A percentile compares a stretch with the other conserved stretches of the same genome.
Conservation (phyloP, 305 asterid species). For the Solanum chacoense region DNA sequence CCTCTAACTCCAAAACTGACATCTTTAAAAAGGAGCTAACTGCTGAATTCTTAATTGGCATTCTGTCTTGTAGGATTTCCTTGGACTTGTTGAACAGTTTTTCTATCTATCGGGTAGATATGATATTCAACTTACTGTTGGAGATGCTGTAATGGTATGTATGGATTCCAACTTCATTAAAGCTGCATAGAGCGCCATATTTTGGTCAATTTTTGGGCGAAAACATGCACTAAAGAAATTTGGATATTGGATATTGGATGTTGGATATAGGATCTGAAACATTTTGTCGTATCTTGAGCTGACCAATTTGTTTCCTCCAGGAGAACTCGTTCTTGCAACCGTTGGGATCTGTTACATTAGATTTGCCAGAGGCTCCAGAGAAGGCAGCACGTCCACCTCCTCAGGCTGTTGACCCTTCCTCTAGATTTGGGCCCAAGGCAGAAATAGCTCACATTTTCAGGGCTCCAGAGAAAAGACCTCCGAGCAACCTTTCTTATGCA, state of each 20-base stretch:
- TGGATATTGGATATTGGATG: neutral
- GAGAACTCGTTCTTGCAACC: conserved; percentile 82
- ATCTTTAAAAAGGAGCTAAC: neutral
- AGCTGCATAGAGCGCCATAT: neutral
- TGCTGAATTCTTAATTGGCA: neutral
- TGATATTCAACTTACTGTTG: conserved; percentile 80
- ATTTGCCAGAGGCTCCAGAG: conserved; percentile 86
- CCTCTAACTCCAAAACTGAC: neutral
- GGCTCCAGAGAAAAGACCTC: conserved; percentile 80
- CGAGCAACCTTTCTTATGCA: conserved; percentile 59
- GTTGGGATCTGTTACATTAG: conserved; percentile 69
- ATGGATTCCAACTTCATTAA: neutral
- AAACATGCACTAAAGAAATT: neutral
- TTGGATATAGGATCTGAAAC: neutral
- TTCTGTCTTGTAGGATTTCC: conserved; percentile 71
- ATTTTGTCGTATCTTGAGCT: neutral
- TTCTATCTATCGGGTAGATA: conserved; percentile 77
- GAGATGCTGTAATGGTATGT: conserved; percentile 81
- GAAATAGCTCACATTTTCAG: conserved; percentile 85
- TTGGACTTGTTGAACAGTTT: conserved; percentile 89
- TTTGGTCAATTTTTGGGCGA: neutral
- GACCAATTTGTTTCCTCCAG: conserved; percentile 30
- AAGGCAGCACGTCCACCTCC: conserved; percentile 85
- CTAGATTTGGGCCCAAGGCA: conserved; percentile 82
- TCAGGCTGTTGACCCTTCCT: conserved; percentile 50